Conservation (phyloP, 257 asterid genomes). For the Solanum dulcamara region DNA sequence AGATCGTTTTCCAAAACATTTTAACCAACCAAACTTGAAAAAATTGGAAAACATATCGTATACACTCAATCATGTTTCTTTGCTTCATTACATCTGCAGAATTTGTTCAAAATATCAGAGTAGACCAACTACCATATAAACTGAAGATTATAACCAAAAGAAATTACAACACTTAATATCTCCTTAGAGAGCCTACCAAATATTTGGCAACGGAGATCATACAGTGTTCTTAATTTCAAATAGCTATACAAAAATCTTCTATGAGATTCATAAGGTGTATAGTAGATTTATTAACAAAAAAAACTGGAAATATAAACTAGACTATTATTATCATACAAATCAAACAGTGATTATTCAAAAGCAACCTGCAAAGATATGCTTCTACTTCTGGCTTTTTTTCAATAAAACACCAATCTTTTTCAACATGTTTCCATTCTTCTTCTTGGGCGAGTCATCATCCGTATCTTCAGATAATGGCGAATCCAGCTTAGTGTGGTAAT, state of each 20-base stretch:
- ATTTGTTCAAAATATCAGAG: background rate
- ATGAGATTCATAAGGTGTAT: background rate
- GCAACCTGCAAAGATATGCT: conserved; percentile 2
- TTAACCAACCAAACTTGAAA: background rate
- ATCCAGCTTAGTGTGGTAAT: conserved; percentile 41
- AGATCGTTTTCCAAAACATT: background rate
- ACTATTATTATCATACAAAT: background rate
- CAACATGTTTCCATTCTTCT: conserved; percentile 74
- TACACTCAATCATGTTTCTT: background rate
- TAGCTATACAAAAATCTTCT: conserved; percentile 5
- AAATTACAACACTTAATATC: background rate
- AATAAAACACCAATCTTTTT: conserved; percentile 72
- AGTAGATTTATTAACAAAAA: background rate
- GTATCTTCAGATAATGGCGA: conserved; percentile 47
- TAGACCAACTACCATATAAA: background rate
- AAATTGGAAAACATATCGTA: background rate
- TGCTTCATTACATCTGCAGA: background rate
- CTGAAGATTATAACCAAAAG: background rate
- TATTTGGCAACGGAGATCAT: background rate
- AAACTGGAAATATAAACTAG: background rate
- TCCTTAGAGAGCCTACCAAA: background rate
- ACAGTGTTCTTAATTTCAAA: background rate
- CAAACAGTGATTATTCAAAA: background rate
- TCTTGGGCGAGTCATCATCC: conserved; percentile 68
- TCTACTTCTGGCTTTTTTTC: conserved; percentile 77